Base-by-base conservation (phyloP, 2,329 filamentous ascomycete genomes). In the Ophiostoma ulmi region DNA sequence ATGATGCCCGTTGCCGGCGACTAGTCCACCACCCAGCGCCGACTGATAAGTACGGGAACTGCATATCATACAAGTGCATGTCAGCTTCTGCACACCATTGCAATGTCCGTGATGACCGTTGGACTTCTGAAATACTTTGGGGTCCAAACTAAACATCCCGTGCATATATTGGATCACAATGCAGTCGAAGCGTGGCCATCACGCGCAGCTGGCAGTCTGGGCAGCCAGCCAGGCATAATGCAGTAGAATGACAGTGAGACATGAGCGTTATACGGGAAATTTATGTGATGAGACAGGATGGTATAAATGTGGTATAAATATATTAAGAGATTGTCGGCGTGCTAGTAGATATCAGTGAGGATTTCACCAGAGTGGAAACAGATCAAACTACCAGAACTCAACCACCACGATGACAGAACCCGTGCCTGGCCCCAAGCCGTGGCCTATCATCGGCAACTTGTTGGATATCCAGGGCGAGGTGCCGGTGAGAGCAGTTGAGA, bases 391-490 rank as follows among this genome's bases (percentile, higher is more conserved):
- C 44, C 17, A 48, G 5, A 48, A 48, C 44, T 20, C 44, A 20
- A 6, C 44, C 17, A 5, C 44, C 1, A 61, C 26, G 5, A 61
- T 35, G 55, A 3, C 55, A 11, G 26, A 61, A 3, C 3, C 22
- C 36, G 55, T 61, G 13, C 55, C 55, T 35, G 55, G 55, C 55
- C 55, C 55, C 11, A 35, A 61, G 22, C 55, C 55, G 55, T 61
- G 55, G 31, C 74, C 74, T 1, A 22, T 76, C 1, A 72, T 75
- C 1, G 75, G 75, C 48, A 75, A 74, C 70, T 58, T 75, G 22
- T 69, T 74, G 26, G 74, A 75, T 3, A 67, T 76, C 3, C 73
- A 74, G 70, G 69, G 69, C 68, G 72, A 73, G n/a, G 72, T 72
- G 1, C 74, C 74, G 22, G 67, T 74, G 38, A 11, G 69, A 11